phyloP scores from a whole-genome alignment of 2,329 filamentous ascomycete genomes.

The Pseudomassariella vexata region DNA sequence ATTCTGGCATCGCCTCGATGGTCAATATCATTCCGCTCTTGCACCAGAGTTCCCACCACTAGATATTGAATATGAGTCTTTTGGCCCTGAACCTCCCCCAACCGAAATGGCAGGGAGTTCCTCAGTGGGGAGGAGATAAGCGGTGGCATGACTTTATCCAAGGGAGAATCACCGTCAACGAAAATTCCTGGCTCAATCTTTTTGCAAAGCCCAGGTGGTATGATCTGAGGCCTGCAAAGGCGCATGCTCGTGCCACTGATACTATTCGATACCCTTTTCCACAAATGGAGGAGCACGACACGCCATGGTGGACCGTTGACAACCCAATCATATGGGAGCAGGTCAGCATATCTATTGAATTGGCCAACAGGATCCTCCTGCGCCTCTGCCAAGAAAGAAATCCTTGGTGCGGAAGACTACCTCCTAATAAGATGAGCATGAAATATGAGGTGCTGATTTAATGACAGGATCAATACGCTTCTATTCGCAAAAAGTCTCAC shows the following conservation, averaged over 20 bases:
- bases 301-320: constrained; percentile 8
- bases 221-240: constrained; percentile 5
- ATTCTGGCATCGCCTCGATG: not conserved
- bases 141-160: too few relatives aligned
- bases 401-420: constrained; percentile 3
- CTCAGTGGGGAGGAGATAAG: too few relatives aligned
- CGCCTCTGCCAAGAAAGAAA: not conserved
- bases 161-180: not conserved
- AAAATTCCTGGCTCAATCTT: constrained; percentile 2
- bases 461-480: too few relatives aligned
- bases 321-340: constrained; percentile 6
- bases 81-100: too few relatives aligned
- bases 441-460: not conserved
- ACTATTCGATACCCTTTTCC: constrained; percentile 1
- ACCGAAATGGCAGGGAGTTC: too few relatives aligned
- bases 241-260: not conserved
- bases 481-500: too few relatives aligned
- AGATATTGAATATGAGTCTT: not conserved
- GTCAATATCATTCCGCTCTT: constrained; percentile 3
- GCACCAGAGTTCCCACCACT: constrained; percentile 2
- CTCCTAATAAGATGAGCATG: too few relatives aligned
- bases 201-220: constrained; percentile 3
- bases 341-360: constrained; percentile 2
- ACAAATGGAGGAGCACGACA: not conserved
- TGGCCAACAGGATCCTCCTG: constrained; percentile 2